Base-by-base conservation (phyloP, 1,139 yeast genomes). In the Magnusiomyces sp. region DNA sequence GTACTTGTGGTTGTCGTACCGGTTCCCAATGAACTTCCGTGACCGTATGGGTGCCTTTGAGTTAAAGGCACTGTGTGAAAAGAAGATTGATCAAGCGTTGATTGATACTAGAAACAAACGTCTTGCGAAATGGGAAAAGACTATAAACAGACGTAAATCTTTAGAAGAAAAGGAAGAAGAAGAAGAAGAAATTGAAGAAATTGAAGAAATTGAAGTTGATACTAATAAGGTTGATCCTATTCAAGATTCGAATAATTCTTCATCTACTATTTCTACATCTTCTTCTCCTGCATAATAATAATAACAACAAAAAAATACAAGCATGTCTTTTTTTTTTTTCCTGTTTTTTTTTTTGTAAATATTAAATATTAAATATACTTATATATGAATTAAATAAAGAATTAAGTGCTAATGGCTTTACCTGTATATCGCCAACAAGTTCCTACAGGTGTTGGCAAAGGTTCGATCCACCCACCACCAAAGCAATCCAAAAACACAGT, bases 1-100 rank as follows among this genome's bases (percentile, higher is more conserved):
- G 13, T 90, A 79, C 62, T 70, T 88, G 64, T 92, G 98, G 98
- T 72, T 92, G 55, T 76, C 87, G 53, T 92, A 87, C 62, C 60
- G 97, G 61, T 90, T 85, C 72, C 95, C 97, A 0, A 79, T 83
- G 38, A 73, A 81, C 48, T 85, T 89, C 59, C 76, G 84, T 10
- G 96, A 88, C 62, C 72, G 80, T 31, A 85, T 83, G 53, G 79
- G 89, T 47, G 95, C 95, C 0, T 66, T 67, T 40, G 86, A 84
- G 52, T 66, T 87, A 58, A 83, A 84, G 37, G 55, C 53, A 14
- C 54, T 65, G 20, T 66, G 70, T 47, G 70, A 67, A 53, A 53
- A 47, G 7, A 55, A 57, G 14, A 63, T 67, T 41, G 58, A 58
- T 45, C 48, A 52, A 39, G 51, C 54, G 10, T 50, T 60, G 43